Evolutionary conservation across 2,329 filamentous ascomycete genomes (phyloP).

Genomic region (Pyricularia grisea): DNA sequence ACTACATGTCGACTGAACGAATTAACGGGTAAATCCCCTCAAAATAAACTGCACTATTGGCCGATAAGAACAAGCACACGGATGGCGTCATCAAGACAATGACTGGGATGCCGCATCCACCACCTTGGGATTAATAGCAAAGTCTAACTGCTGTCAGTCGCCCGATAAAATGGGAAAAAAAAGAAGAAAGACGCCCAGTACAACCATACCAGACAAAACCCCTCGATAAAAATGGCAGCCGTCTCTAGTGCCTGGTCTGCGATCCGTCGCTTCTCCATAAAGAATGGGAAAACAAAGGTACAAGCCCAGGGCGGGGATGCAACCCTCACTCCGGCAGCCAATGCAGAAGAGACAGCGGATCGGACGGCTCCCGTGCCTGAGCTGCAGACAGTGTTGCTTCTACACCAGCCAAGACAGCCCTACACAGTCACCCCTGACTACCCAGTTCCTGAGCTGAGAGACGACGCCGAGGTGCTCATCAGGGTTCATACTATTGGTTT

Average conservation of each 20-base stretch:
- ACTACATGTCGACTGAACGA: neutral
- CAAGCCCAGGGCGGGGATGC: neutral
- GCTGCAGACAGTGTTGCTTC: slow-evolving; percentile 18
- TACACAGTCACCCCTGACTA: slow-evolving; percentile 19
- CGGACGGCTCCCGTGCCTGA: neutral
- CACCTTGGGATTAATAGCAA: neutral
- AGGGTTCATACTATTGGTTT: neutral
- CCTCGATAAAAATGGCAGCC: neutral
- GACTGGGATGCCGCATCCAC: neutral
- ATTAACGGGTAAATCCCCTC: neutral
- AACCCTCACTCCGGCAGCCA: neutral
- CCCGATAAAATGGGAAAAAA: neutral
- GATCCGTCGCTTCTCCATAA: neutral
- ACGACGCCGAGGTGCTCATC: neutral
- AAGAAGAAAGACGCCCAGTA: neutral
- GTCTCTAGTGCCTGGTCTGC: neutral
- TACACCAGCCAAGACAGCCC: slow-evolving; percentile 18
- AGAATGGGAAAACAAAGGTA: neutral
- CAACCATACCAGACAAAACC: neutral
- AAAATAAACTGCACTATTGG: neutral
- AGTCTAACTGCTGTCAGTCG: neutral
- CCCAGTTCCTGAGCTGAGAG: slow-evolving; percentile 15
- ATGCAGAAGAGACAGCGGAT: neutral
- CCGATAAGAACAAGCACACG: neutral
- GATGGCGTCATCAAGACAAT: neutral